Evolutionary conservation across 192 early-diverging fungal species (phyloP).

Genomic region (Entrophospora sp.): DNA sequence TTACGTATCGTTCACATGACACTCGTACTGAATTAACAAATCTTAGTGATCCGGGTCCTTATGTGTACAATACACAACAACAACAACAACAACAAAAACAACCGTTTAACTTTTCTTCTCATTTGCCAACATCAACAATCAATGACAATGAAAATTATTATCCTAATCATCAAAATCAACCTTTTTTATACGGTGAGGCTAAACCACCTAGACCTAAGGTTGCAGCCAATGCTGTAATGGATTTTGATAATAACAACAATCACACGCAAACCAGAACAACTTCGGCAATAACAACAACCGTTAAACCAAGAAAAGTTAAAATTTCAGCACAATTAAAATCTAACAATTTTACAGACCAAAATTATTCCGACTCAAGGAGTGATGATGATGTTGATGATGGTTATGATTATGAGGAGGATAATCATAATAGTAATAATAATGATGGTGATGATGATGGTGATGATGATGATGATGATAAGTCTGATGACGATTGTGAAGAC

Average conservation of each 20-base stretch:
- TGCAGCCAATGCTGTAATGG: background rate
- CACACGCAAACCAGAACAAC: too few relatives aligned
- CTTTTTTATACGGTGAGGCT: too few relatives aligned
- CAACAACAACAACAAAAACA: too few relatives aligned
- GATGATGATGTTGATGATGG: background rate
- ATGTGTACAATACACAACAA: too few relatives aligned
- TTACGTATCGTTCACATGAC: background rate
- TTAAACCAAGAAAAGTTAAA: background rate
- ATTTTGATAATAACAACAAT: background rate
- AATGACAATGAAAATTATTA: background rate
- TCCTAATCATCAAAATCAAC: background rate
- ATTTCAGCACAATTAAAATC: too few relatives aligned
- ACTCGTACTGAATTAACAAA: background rate
- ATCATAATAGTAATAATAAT: background rate
- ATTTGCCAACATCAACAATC: background rate
- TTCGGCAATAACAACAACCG: background rate
- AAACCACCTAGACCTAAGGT: background rate
- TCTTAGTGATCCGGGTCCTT: conserved; percentile 10
- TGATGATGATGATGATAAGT: too few relatives aligned
- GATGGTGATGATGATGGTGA: background rate
- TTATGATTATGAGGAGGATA: background rate
- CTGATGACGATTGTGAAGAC: too few relatives aligned
- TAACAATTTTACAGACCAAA: too few relatives aligned
- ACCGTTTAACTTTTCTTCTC: too few relatives aligned
- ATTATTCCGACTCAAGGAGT: background rate